A percentile compares a stretch with the other conserved stretches of the same genome.
phyloP scores from a whole-genome alignment of 495 filamentous ascomycete species.

The Echria macrotheca region DNA sequence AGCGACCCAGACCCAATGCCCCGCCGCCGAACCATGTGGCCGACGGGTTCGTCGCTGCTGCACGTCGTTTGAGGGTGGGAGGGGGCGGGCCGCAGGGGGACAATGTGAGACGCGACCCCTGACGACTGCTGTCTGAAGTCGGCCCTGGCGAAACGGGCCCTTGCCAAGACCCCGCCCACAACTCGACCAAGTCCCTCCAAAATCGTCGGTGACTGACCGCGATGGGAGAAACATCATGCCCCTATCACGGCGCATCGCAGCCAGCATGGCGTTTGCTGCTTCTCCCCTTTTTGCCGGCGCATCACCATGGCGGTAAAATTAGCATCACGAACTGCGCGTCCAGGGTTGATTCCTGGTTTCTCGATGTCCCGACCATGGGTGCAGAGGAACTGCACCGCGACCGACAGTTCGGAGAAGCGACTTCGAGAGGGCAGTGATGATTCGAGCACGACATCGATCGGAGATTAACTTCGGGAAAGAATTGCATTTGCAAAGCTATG shows the following conservation, averaged over 20 bases:
- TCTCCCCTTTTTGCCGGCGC: constrained; percentile 9
- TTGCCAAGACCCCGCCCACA: not conserved
- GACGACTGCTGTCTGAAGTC: constrained; percentile 32
- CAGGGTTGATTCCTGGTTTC: not conserved
- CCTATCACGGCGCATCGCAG: not conserved
- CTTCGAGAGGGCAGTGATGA: no score
- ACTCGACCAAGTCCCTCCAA: constrained; percentile 12
- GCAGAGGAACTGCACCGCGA: no score
- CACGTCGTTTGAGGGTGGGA: constrained; percentile 22
- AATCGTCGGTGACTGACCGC: not conserved
- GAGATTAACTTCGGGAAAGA: no score
- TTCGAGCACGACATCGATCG: no score
- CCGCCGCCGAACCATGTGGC: no score
- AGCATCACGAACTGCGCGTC: no score
- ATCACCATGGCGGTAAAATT: constrained; percentile 8
- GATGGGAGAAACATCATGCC: constrained; percentile 9
- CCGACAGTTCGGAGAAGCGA: no score
- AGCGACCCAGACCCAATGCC: constrained; percentile 8
- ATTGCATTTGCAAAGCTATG: no score
- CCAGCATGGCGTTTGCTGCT: constrained; percentile 1
- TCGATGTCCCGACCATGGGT: not conserved
- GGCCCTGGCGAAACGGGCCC: constrained; percentile 28
- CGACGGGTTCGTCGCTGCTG: no score
- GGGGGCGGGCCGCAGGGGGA: constrained; percentile 13
- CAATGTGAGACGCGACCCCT: constrained; percentile 31